phyloP scores from a whole-genome alignment of 1,139 yeast genomes.

The Suhomyces taliae region DNA sequence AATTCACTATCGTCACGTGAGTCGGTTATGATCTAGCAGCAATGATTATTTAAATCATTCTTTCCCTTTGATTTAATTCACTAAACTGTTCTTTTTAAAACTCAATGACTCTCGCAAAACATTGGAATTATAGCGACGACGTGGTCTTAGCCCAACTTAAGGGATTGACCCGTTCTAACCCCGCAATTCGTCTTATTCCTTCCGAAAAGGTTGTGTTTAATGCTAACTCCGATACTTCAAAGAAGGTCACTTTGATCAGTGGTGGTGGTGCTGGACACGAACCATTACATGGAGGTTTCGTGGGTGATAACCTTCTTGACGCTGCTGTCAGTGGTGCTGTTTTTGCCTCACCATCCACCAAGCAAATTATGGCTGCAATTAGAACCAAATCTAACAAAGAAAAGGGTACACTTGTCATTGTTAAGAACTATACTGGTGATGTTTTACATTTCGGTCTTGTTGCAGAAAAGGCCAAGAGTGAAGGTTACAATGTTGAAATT shows the following conservation, averaged over 20 bases:
- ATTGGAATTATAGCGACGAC: conserved; percentile 58
- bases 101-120: conserved; percentile 34
- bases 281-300: conserved; percentile 89
- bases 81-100: neutral
- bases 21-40: neutral
- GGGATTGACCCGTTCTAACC: conserved; percentile 71
- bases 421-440: conserved; percentile 93
- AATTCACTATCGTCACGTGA: neutral
- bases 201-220: conserved; percentile 68
- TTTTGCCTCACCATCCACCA: conserved; percentile 91
- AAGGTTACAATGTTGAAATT: conserved; percentile 69
- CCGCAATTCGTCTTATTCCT: conserved; percentile 60
- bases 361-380: conserved; percentile 75
- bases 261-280: conserved; percentile 98
- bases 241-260: conserved; percentile 69
- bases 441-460: conserved; percentile 89
- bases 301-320: conserved; percentile 77
- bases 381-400: conserved; percentile 56
- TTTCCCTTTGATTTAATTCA: neutral
- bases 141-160: conserved; percentile 63
- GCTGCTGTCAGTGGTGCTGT: conserved; percentile 89
- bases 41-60: too few species aligned
- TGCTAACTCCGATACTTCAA: conserved; percentile 32
- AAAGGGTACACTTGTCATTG: conserved; percentile 71
- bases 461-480: conserved; percentile 80